Conservation (phyloP, 2,329 filamentous ascomycete genomes). For the Talaromyces funiculosus region DNA sequence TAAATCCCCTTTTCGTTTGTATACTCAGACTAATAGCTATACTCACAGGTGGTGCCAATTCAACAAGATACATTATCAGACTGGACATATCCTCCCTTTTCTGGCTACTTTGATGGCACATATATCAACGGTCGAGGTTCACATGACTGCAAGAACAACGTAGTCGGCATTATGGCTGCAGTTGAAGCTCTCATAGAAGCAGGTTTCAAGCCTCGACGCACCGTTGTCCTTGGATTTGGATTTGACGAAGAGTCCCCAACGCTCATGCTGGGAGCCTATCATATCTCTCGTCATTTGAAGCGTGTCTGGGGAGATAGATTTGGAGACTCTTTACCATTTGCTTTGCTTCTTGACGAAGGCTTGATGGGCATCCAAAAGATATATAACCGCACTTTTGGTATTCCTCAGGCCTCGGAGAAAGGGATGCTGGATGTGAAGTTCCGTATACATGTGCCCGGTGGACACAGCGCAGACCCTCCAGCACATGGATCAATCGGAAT, state of each 20-base stretch:
- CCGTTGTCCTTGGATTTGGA: conserved; percentile 56
- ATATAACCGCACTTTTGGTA: conserved; percentile 45
- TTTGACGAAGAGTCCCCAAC: conserved; percentile 62
- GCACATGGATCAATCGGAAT: conserved; percentile 66
- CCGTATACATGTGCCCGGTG: conserved; percentile 53
- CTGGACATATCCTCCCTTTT: conserved; percentile 53
- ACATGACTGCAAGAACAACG: conserved; percentile 51
- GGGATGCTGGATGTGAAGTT: conserved; percentile 56
- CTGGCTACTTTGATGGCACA: conserved; percentile 48
- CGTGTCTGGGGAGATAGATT: conserved; percentile 51
- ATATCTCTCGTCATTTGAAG: conserved; percentile 45
- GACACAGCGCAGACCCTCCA: conserved; percentile 56
- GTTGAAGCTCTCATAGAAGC: conserved; percentile 51
- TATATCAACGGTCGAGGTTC: conserved; percentile 52
- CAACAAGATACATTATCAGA: conserved; percentile 42
- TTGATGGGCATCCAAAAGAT: conserved; percentile 50
- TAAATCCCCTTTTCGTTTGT: background rate
- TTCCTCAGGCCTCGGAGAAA: conserved; percentile 59
- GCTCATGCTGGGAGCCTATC: conserved; percentile 50
- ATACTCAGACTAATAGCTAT: background rate
- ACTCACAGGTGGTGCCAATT: background rate
- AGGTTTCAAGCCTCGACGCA: conserved; percentile 50
- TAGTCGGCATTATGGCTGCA: conserved; percentile 49
- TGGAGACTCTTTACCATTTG: conserved; percentile 34
- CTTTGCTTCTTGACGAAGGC: conserved; percentile 59